Conservation (phyloP, 1,284 basidiomycete species). For the Heterobasidion irregulare region DNA sequence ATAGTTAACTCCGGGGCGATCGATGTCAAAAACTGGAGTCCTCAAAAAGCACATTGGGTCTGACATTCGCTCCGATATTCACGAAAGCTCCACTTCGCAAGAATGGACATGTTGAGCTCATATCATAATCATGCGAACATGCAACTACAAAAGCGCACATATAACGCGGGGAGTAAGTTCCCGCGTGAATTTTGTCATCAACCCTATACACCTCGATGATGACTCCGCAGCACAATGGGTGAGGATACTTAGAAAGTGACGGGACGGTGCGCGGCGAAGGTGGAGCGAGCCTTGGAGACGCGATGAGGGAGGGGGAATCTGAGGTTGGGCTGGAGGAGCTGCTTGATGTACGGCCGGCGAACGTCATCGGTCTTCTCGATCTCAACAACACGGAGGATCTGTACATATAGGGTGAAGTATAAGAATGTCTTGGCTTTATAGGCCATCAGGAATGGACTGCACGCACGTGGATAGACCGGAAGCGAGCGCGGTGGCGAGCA, state of each 20-base stretch:
- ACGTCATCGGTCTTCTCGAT: conserved; percentile 89
- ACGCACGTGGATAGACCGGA: conserved; percentile 93
- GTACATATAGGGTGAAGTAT: background rate
- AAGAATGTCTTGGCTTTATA: conserved; percentile 7
- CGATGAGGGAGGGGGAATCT: conserved; percentile 99
- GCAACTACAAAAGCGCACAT: background rate
- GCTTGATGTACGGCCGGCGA: conserved; percentile 96
- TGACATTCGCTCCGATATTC: no score
- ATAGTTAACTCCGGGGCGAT: no score
- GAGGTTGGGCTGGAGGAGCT: conserved; percentile 84
- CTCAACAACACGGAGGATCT: conserved; percentile 93
- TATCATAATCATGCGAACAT: conserved; percentile 2
- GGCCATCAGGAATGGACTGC: background rate
- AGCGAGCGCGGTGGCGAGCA: conserved; percentile 96
- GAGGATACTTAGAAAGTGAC: conserved; percentile 48
- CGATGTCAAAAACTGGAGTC: no score
- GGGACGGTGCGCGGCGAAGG: conserved; percentile 68
- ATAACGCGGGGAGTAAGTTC: background rate
- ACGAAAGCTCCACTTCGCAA: no score
- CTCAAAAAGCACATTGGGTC: no score
- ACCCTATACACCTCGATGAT: background rate
- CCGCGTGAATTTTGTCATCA: background rate
- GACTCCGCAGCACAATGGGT: no score
- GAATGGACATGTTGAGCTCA: background rate
- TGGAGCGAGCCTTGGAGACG: conserved; percentile 60